Base-by-base conservation (phyloP, 768 basidiomycete species). In the Pleurotus ostreatus region DNA sequence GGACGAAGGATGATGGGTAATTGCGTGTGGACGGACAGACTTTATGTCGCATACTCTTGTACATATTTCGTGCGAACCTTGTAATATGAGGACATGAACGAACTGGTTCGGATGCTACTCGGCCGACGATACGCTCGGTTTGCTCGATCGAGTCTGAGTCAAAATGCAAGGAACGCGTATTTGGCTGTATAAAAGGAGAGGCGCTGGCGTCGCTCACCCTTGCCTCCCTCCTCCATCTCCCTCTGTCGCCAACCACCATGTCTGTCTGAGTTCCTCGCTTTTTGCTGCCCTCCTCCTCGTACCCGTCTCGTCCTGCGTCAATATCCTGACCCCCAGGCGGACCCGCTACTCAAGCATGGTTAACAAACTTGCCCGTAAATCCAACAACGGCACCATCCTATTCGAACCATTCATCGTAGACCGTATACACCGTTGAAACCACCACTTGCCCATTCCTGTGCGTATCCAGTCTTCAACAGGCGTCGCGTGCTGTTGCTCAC, bases 341-440 rank as follows among this genome's bases (percentile, higher is more conserved):
- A 68, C 57, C 62, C 64, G 65, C 60, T 51, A 59, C 68, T 66
- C 74, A 71, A 74, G 72, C 78, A 92, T 92, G 89, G 86, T 90
- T 79, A 85, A 89, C 77, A 89, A 84, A 84, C 84, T 85, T 70
- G 77, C 84, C 68, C 88, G 86, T 63, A 85, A 78, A 72, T 85
- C 86, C 68, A 88, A 85, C 79, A 86, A 89, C 87, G 88, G 89
- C 78, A 86, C 88, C 73, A 81, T 90, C 59, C 82, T 90, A 68
- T 92, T 92, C 71, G 89, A 90, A 77, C 89, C 89, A 59, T 84
- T 88, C 77, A 86, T 89, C 72, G 89, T 89, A 71, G 83, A 90
- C 73, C 89, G 89, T 71, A 92, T 92, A 92, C 83, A 85, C 76
- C 74, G 73, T 68, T 80, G 68, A 81, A 66, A 62, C 13, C 58